phyloP scores from a whole-genome alignment of 2,329 filamentous ascomycete species.

The Trichoderma hamatum region DNA sequence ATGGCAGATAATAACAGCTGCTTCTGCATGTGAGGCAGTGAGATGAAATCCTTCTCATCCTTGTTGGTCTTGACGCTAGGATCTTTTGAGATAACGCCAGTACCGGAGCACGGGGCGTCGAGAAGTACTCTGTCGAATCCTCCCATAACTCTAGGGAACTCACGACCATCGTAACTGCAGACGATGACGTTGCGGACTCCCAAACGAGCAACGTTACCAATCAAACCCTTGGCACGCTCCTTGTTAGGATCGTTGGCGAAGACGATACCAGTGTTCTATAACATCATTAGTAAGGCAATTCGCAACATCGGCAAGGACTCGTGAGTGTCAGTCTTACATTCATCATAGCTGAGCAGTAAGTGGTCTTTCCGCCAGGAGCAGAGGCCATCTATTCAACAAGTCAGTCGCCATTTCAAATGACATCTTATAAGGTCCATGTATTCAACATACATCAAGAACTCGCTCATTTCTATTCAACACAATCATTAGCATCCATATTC shows the following conservation, averaged over 20 bases:
- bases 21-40: slow-evolving; percentile 91
- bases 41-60: slow-evolving; percentile 91
- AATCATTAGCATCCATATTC: not conserved
- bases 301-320: slow-evolving; percentile 49
- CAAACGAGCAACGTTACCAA: slow-evolving; percentile 95
- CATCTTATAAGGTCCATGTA: not conserved
- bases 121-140: slow-evolving; percentile 91
- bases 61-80: slow-evolving; percentile 98
- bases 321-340: slow-evolving; percentile 40
- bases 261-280: slow-evolving; percentile 93
- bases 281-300: not conserved
- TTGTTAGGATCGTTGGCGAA: slow-evolving; percentile 98
- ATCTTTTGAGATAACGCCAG: slow-evolving; percentile 97
- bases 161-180: slow-evolving; percentile 91
- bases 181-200: slow-evolving; percentile 93
- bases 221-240: slow-evolving; percentile 89
- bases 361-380: slow-evolving; percentile 37
- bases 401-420: not conserved
- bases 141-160: slow-evolving; percentile 92
- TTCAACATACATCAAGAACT: slow-evolving; percentile 66
- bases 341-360: slow-evolving; percentile 68
- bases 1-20: slow-evolving; percentile 91
- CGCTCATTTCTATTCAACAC: slow-evolving; percentile 69
- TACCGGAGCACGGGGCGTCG: slow-evolving; percentile 94
- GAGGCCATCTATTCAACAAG: slow-evolving; percentile 32